Percentiles rank a stretch among this genome's conserved stretches.
Conservation (phyloP, 1,284 basidiomycete genomes). For the Sporisorium exsertum region DNA sequence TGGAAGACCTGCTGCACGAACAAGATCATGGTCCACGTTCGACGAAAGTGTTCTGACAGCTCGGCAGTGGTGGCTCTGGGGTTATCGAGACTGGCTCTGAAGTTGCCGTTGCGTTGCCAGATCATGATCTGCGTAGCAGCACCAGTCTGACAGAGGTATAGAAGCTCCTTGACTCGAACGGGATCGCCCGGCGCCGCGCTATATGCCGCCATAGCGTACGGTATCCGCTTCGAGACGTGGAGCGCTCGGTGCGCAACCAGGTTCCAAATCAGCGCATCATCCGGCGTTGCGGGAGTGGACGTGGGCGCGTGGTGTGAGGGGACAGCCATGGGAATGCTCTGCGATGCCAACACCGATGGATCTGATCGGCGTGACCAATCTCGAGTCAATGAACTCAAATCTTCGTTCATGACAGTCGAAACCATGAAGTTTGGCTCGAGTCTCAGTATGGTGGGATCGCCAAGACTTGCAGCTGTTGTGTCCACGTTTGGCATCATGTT, state of each 20-base stretch:
- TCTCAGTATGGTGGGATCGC: slow-evolving; percentile 23
- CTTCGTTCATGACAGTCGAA: slow-evolving; percentile 12
- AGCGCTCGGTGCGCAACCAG: slow-evolving; percentile 26
- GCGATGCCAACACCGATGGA: not conserved
- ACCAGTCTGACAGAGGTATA: slow-evolving; percentile 29
- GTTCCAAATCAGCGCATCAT: slow-evolving; percentile 13
- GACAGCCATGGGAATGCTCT: not conserved
- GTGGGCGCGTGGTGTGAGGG: not conserved
- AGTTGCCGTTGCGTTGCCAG: slow-evolving; percentile 46
- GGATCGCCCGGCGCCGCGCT: slow-evolving; percentile 28
- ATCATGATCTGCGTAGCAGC: slow-evolving; percentile 41
- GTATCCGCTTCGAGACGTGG: slow-evolving; percentile 25
- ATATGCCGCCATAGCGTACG: slow-evolving; percentile 17
- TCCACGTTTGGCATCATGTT: not conserved
- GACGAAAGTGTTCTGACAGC: slow-evolving; percentile 24
- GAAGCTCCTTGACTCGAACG: slow-evolving; percentile 38
- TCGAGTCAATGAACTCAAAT: slow-evolving; percentile 7
- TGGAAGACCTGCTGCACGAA: slow-evolving; percentile 36
- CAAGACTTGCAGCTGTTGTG: slow-evolving; percentile 1
- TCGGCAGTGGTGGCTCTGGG: slow-evolving; percentile 17
- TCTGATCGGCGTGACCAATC: slow-evolving; percentile 22
- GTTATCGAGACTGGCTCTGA: slow-evolving; percentile 21
- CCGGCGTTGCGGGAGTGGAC: slow-evolving; percentile 1
- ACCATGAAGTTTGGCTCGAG: slow-evolving; percentile 22
- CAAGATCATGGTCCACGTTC: slow-evolving; percentile 30